Conservation (phyloP, 768 basidiomycete species). For the Lentinula guzmanii region DNA sequence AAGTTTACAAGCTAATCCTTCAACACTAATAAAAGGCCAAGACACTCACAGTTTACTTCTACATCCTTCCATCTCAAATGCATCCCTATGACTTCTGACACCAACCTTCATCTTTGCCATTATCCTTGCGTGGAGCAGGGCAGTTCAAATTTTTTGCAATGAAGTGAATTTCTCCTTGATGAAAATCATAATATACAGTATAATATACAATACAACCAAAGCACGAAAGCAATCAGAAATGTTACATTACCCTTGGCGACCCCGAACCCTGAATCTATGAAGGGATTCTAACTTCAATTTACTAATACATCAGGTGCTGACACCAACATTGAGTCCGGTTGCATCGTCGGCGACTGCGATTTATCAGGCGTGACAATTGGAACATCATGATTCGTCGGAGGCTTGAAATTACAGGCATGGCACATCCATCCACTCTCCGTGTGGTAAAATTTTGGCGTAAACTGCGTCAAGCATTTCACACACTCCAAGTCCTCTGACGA, state of each 20-base stretch:
- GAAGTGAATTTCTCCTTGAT: too few species aligned
- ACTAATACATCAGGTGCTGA: neutral
- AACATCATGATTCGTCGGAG: neutral
- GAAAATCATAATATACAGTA: too few species aligned
- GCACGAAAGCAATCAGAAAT: neutral
- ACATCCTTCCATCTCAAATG: too few species aligned
- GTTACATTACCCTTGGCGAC: too few species aligned
- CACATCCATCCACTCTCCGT: constrained; percentile 29
- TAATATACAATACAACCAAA: neutral
- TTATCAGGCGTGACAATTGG: neutral
- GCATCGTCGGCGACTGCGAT: neutral
- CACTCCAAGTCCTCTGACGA: constrained; percentile 40
- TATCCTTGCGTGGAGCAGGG: too few species aligned
- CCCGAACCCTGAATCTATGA: too few species aligned
- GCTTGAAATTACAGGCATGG: constrained; percentile 39
- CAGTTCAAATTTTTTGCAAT: too few species aligned
- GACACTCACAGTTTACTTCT: too few species aligned
- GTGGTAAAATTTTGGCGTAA: constrained; percentile 72
- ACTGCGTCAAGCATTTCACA: constrained; percentile 56
- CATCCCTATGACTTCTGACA: too few species aligned
- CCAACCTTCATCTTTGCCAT: too few species aligned
- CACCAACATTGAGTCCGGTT: neutral
- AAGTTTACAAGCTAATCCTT: too few species aligned
- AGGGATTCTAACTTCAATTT: neutral
- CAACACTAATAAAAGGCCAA: too few species aligned